phyloP scores from a whole-genome alignment of 2,329 filamentous ascomycete genomes.

The Nemania serpens region DNA sequence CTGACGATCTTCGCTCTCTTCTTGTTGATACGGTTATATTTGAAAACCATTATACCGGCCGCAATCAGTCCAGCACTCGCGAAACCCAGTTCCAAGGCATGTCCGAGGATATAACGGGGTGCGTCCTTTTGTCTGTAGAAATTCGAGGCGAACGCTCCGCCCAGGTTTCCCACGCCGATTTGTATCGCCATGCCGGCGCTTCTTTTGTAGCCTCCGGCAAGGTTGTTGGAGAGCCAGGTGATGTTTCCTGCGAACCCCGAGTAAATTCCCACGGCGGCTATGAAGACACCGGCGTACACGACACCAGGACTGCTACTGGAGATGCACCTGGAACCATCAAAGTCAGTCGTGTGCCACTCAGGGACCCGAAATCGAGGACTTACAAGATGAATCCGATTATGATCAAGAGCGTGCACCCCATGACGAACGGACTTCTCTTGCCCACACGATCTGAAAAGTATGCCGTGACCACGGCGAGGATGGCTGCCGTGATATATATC shows the following conservation, averaged over 20 bases:
- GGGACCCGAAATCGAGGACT: conserved; percentile 21
- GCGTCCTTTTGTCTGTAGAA: conserved; percentile 64
- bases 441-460: conserved; percentile 60
- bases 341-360: conserved; percentile 33
- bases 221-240: conserved; percentile 79
- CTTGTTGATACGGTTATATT: conserved; percentile 63
- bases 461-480: conserved; percentile 58
- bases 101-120: conserved; percentile 56
- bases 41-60: conserved; percentile 49
- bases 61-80: conserved; percentile 52
- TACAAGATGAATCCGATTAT: conserved; percentile 62
- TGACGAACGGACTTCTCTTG: conserved; percentile 60
- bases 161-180: conserved; percentile 64
- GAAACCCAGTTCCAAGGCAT: conserved; percentile 56
- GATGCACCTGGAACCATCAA: conserved; percentile 55
- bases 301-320: conserved; percentile 60
- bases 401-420: conserved; percentile 58
- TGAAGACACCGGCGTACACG: conserved; percentile 75
- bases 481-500: conserved; percentile 67
- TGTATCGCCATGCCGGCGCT: conserved; percentile 68
- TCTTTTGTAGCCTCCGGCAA: conserved; percentile 69
- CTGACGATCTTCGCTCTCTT: conserved; percentile 55
- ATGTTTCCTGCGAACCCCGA: conserved; percentile 80
- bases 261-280: conserved; percentile 79
- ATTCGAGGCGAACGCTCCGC: conserved; percentile 71